These are phyloP conservation scores for Malassezia globosa DNA, from an alignment of 1,284 basidiomycete species.

Conservation along the genomic window DNA sequence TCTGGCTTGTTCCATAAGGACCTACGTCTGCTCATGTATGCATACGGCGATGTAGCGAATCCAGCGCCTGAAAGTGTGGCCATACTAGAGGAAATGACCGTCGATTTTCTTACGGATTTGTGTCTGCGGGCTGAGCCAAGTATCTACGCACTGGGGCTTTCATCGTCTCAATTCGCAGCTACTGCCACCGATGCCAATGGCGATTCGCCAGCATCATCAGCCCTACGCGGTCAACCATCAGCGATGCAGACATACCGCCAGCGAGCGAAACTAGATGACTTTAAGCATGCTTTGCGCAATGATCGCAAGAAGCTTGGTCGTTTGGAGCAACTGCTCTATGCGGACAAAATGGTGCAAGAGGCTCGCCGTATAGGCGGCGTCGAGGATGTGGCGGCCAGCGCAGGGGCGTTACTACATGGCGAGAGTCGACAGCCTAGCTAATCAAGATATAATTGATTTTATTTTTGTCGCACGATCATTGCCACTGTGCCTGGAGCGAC, in stretches of 20 bases:
- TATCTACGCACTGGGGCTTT: conserved; percentile 27
- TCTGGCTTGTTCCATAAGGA: conserved; percentile 32
- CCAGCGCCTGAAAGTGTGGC: conserved; percentile 73
- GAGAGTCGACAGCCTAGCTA: background rate
- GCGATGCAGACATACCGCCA: conserved; percentile 24
- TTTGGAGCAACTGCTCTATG: conserved; percentile 43
- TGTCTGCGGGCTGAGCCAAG: conserved; percentile 52
- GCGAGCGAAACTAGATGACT: conserved; percentile 42
- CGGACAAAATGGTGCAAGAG: conserved; percentile 41
- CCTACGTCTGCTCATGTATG: conserved; percentile 75
- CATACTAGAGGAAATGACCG: conserved; percentile 84
- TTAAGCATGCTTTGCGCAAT: conserved; percentile 40
- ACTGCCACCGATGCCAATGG: conserved; percentile 9
- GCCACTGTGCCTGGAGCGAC: background rate
- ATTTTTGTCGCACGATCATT: no score
- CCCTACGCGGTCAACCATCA: conserved; percentile 9
- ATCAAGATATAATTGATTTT: no score
- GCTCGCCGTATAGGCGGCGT: conserved; percentile 36
- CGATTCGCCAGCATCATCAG: background rate
- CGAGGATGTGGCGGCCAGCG: conserved; percentile 32
- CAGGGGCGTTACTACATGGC: conserved; percentile 25
- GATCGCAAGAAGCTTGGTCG: conserved; percentile 40
- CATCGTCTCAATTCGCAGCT: conserved; percentile 22
- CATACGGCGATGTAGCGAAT: conserved; percentile 82
- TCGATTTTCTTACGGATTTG: conserved; percentile 79